phyloP scores from a whole-genome alignment of 2,329 filamentous ascomycete species.

The Stagonosporopsis rhizophila region DNA sequence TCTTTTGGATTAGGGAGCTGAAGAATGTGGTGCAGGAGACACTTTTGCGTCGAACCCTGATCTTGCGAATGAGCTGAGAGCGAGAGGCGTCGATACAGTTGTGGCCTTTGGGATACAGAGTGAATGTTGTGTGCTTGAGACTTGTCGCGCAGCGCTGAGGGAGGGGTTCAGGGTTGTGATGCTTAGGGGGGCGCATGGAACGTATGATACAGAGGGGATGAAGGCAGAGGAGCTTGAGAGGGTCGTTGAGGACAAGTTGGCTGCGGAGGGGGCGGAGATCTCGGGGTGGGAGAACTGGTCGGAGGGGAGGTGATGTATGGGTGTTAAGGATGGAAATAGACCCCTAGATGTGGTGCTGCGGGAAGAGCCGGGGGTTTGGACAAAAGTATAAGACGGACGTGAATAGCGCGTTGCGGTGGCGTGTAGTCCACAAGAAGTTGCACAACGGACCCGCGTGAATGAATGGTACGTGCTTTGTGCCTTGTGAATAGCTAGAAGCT shows the following conservation, averaged over 20 bases:
- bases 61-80: slow-evolving; percentile 7
- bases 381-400: too few species aligned
- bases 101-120: slow-evolving; percentile 23
- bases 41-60: slow-evolving; percentile 14
- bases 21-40: too few species aligned
- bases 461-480: too few species aligned
- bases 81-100: slow-evolving; percentile 3
- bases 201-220: slow-evolving; percentile 9
- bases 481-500: too few species aligned
- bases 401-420: too few species aligned
- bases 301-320: background rate
- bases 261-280: background rate
- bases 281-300: slow-evolving; percentile 4
- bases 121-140: slow-evolving; percentile 23
- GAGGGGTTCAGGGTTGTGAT: slow-evolving; percentile 16
- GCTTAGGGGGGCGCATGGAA: slow-evolving; percentile 16
- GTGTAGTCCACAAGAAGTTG: too few species aligned
- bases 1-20: too few species aligned
- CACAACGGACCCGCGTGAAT: too few species aligned
- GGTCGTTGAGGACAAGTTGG: slow-evolving; percentile 9
- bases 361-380: too few species aligned
- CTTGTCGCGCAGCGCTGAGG: slow-evolving; percentile 14
- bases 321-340: too few species aligned
- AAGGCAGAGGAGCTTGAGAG: slow-evolving; percentile 9
- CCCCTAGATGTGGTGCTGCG: too few species aligned